These are phyloP conservation scores for Suzukiozyma palmioleophila DNA, from an alignment of 1,139 yeast genomes.

Conservation along the genomic window DNA sequence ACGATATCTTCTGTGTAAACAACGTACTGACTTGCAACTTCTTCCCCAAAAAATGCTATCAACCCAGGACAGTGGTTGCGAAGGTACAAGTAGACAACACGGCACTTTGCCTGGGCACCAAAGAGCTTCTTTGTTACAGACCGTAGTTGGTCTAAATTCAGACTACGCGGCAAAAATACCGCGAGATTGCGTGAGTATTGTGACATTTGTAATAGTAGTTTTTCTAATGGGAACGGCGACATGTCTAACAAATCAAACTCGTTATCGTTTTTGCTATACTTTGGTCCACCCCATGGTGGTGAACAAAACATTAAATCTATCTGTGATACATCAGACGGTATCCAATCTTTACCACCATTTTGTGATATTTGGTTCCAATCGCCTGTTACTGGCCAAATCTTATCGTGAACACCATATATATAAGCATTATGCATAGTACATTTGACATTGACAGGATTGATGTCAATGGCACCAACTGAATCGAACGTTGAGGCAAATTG, in stretches of 20 bases:
- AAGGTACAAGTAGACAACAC: constrained; percentile 43
- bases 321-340: constrained; percentile 13
- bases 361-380: constrained; percentile 51
- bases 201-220: constrained; percentile 38
- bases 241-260: constrained; percentile 40
- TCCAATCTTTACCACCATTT: constrained; percentile 11
- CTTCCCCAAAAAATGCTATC: constrained; percentile 54
- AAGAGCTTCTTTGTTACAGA: constrained; percentile 41
- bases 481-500: constrained; percentile 67
- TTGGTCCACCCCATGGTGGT: constrained; percentile 98
- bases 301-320: constrained; percentile 74
- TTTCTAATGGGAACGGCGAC: constrained; percentile 50
- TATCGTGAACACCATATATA: constrained; percentile 58
- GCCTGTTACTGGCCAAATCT: constrained; percentile 44
- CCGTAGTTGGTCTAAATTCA: constrained; percentile 54
- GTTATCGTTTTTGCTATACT: constrained; percentile 41
- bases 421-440: constrained; percentile 71
- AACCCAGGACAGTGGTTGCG: constrained; percentile 50
- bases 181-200: constrained; percentile 51
- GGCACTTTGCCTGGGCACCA: constrained; percentile 42
- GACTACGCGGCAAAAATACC: constrained; percentile 73
- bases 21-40: constrained; percentile 4
- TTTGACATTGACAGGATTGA: constrained; percentile 51
- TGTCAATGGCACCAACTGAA: constrained; percentile 64
- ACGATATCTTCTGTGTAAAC: constrained; percentile 1